These are phyloP conservation scores for Phialophora tarda DNA, from an alignment of 2,329 filamentous ascomycete species.

Conservation along the genomic window DNA sequence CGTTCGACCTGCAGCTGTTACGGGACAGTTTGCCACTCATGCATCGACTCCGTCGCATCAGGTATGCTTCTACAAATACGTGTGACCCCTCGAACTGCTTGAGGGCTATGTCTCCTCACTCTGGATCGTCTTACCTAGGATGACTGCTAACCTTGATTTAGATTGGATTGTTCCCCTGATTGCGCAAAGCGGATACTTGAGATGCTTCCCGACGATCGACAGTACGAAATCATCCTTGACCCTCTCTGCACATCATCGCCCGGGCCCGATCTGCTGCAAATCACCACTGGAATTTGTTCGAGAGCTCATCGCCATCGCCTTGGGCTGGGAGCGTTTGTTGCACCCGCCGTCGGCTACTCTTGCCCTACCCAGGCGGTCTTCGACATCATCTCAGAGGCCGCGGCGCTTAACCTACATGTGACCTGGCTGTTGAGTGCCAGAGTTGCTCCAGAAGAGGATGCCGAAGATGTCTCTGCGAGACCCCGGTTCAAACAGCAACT, in stretches of 20 bases:
- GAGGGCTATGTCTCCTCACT: background rate
- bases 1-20: slow-evolving; percentile 19
- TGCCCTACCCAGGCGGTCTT: slow-evolving; percentile 10
- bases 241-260: slow-evolving; percentile 24
- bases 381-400: slow-evolving; percentile 25
- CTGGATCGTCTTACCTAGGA: background rate
- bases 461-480: background rate
- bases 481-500: background rate
- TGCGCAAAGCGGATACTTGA: slow-evolving; percentile 24
- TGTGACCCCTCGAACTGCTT: no score
- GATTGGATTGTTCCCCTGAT: slow-evolving; percentile 30
- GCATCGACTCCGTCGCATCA: slow-evolving; percentile 30
- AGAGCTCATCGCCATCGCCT: slow-evolving; percentile 25
- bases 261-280: slow-evolving; percentile 20
- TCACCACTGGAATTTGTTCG: slow-evolving; percentile 20
- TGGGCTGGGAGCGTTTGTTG: slow-evolving; percentile 24
- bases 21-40: slow-evolving; percentile 26
- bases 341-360: background rate
- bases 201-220: slow-evolving; percentile 24
- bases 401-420: slow-evolving; percentile 28
- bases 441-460: background rate
- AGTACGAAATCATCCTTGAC: slow-evolving; percentile 31
- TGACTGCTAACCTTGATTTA: slow-evolving; percentile 1
- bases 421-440: slow-evolving; percentile 23
- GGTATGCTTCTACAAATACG: slow-evolving; percentile 19